Conservation (phyloP, 1,284 basidiomycete species). For the Ceratobasidium sp. region DNA sequence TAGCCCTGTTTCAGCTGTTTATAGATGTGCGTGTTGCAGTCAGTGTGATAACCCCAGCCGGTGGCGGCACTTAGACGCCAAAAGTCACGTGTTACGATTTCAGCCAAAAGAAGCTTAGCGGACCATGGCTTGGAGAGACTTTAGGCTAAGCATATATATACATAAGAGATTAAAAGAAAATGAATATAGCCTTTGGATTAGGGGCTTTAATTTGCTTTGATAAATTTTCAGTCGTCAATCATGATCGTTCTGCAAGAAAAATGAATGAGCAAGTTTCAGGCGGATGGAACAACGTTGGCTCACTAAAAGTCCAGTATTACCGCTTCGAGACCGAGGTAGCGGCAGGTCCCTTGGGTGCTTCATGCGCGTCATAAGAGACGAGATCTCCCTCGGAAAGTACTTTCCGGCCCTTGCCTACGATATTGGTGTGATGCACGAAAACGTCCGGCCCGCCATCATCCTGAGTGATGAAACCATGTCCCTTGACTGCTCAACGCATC, state of each 20-base stretch:
- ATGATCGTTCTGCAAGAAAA: not conserved
- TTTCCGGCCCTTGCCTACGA: slow-evolving; percentile 5
- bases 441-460: slow-evolving; percentile 37
- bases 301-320: not conserved
- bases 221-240: not conserved
- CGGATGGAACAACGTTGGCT: not conserved
- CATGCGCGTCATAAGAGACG: slow-evolving; percentile 12
- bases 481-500: slow-evolving; percentile 15
- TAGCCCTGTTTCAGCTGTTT: no score
- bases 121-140: no score
- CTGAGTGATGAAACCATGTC: slow-evolving; percentile 33
- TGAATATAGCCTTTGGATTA: not conserved
- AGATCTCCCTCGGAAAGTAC: slow-evolving; percentile 22
- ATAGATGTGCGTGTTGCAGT: no score
- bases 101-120: not conserved
- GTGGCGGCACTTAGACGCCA: no score
- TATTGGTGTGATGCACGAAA: slow-evolving; percentile 22
- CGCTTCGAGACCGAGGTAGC: slow-evolving; percentile 9
- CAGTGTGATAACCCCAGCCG: no score
- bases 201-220: no score
- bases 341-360: slow-evolving; percentile 23
- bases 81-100: not conserved
- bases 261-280: not conserved
- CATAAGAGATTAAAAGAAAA: not conserved
- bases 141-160: not conserved